Percentiles rank a stretch among this genome's conserved stretches.
These are phyloP conservation scores for Monosporascus cannonballus DNA, from an alignment of 2,329 filamentous ascomycete genomes.

Conservation along the genomic window DNA sequence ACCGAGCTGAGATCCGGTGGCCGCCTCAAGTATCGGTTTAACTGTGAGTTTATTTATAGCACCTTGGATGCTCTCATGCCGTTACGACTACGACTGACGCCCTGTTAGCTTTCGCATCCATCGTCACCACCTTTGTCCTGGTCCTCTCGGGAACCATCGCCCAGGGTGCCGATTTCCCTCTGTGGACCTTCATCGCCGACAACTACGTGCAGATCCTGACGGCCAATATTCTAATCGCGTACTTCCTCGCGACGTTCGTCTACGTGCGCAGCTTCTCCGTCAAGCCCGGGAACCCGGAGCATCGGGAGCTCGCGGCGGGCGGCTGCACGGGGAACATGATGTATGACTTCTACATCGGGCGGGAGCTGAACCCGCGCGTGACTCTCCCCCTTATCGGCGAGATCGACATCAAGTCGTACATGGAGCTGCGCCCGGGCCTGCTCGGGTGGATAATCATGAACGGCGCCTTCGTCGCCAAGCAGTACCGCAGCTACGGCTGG, in stretches of 20 bases:
- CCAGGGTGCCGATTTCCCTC: conserved; percentile 73
- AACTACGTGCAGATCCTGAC: conserved; percentile 85
- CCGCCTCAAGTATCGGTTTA: conserved; percentile 75
- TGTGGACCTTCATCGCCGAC: conserved; percentile 91
- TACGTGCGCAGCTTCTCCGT: conserved; percentile 81
- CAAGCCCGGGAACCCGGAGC: conserved; percentile 63
- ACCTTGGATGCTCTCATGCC: neutral
- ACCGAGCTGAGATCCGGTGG: conserved; percentile 64
- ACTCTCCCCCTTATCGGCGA: conserved; percentile 73
- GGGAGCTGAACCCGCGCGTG: conserved; percentile 86
- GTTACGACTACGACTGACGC: neutral
- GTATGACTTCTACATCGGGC: conserved; percentile 96
- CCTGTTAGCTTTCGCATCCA: conserved; percentile 64
- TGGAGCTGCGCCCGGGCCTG: conserved; percentile 87
- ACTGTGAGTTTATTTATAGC: conserved; percentile 44
- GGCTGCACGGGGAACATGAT: conserved; percentile 78
- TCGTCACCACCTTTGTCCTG: conserved; percentile 63
- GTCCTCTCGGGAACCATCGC: conserved; percentile 67
- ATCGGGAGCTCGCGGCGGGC: conserved; percentile 74
- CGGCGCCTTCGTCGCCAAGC: conserved; percentile 76
- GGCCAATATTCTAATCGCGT: conserved; percentile 72
- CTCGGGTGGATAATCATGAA: conserved; percentile 85
- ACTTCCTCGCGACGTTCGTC: conserved; percentile 66
- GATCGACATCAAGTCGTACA: conserved; percentile 84
- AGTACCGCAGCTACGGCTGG: conserved; percentile 78